Conservation (phyloP, 1,139 yeast genomes). For the Groenewaldozyma auringiensis region DNA sequence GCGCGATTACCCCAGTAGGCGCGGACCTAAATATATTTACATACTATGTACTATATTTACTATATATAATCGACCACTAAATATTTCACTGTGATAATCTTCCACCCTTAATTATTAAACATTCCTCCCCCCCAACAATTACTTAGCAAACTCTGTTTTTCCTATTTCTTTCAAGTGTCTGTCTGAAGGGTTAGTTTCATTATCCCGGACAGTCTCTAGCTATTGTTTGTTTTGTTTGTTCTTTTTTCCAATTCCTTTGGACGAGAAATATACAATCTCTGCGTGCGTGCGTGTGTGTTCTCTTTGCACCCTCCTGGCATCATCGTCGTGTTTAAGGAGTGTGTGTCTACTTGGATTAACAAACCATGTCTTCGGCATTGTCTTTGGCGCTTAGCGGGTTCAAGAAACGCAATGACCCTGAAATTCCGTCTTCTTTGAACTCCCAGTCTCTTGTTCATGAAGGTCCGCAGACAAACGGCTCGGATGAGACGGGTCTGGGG, state of each 20-base stretch:
- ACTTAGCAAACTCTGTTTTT: background rate
- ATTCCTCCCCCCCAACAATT: no score
- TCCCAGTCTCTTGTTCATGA: no score
- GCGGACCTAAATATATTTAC: no score
- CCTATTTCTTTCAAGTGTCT: background rate
- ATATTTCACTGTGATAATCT: no score
- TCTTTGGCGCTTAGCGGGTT: slow-evolving; percentile 9
- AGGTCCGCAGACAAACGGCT: background rate
- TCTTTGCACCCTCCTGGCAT: no score
- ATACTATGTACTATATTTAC: no score
- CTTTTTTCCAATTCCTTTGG: background rate
- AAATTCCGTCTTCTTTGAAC: background rate
- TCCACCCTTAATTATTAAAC: no score
- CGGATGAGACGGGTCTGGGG: no score
- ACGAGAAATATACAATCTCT: background rate
- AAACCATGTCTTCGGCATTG: slow-evolving; percentile 8
- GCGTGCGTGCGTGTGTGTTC: background rate
- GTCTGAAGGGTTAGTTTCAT: background rate
- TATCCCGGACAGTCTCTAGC: background rate
- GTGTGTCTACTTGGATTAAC: no score
- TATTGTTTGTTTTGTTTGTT: background rate
- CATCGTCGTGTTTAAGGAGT: no score
- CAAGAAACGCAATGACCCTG: background rate
- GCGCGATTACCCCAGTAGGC: no score
- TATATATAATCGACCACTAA: no score